phyloP scores from a whole-genome alignment of 2,329 filamentous ascomycete species.

The Macrophomina phaseolina region DNA sequence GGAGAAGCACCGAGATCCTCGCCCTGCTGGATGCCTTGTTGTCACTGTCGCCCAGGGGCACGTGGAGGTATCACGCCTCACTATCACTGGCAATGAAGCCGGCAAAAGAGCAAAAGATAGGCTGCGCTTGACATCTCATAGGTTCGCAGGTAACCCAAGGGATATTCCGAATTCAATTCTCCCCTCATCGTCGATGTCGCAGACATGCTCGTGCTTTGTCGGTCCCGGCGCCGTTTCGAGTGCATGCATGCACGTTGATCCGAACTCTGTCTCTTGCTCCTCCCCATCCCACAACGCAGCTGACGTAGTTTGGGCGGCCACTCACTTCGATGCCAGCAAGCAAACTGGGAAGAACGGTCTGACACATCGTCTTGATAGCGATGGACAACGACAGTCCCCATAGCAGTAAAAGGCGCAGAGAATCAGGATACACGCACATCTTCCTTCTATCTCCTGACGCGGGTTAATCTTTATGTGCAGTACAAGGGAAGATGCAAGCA shows the following conservation, averaged over 20 bases:
- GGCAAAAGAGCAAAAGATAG: not conserved
- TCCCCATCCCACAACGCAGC: not conserved
- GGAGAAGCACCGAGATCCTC: conserved; percentile 8
- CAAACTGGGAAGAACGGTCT: not conserved
- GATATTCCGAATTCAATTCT: not conserved
- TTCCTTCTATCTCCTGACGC: conserved; percentile 3
- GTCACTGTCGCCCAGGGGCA: not conserved
- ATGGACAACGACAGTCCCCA: conserved; percentile 1
- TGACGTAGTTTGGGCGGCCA: not conserved
- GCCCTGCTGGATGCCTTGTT: not conserved
- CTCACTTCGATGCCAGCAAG: not conserved
- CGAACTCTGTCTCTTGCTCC: not conserved
- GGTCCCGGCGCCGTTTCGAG: not conserved
- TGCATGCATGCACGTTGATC: conserved; percentile 1
- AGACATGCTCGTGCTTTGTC: not conserved
- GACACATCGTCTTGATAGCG: conserved; percentile 9
- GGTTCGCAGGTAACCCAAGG: conserved; percentile 1
- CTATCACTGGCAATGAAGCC: not conserved
- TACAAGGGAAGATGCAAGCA: not conserved
- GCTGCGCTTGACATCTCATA: not conserved
- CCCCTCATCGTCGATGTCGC: conserved; percentile 11
- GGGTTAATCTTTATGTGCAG: not conserved
- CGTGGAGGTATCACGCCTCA: not conserved
- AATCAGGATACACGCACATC: conserved; percentile 2
- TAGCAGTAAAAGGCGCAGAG: conserved; percentile 22